Evolutionary conservation across 805 yeast species (phyloP), one percentile per base, ranked within the genome.

Genomic region (Candida endomychidarum): DNA sequence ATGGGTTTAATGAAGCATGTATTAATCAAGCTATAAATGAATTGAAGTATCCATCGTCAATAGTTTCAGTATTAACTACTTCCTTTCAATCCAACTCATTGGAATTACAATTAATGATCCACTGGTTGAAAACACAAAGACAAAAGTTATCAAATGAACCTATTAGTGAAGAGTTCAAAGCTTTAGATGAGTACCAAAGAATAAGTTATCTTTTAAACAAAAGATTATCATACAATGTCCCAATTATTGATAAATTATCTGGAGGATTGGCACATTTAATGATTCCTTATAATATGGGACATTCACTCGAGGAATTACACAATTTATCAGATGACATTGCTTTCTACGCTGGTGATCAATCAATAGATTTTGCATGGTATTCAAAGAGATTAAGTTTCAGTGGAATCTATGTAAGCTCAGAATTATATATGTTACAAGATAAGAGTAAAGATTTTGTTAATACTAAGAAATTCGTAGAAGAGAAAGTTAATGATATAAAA

Each of bases 361-460:
- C 93, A 15, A 80, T 80, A 48, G 96, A 88, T 59, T 81, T 85
- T 57, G 83, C 87, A 3, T 91, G 99, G 99, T 91, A 91, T 60
- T 70, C 95, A n/a, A 86, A 89, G 56, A 71, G 99, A 48, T 65
- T 83, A 11, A 75, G 85, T 7, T 57, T 91, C 11, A 75, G 86
- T 17, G 71, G 84, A 2, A 74, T 84, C 2, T 87, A 86, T 58
- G 84, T 85, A 2, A 77, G 83, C 26, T 66, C 84, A 27, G 97
- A 91, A 59, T 64, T 87, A 46, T 87, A 77, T 65, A 84, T 83
- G 93, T 67, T 86, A 31, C 82, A 76, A 50, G 97, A 91, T 59
- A 68, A 67, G 16, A 80, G 91, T 15, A 52, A 56, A 2, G 74
- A 64, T 21, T 83, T 67, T 52, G 41, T 49, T 10, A 75, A 75